Base-by-base conservation (phyloP, 2,329 filamentous ascomycete genomes). In the Fusarium liriodendri region DNA sequence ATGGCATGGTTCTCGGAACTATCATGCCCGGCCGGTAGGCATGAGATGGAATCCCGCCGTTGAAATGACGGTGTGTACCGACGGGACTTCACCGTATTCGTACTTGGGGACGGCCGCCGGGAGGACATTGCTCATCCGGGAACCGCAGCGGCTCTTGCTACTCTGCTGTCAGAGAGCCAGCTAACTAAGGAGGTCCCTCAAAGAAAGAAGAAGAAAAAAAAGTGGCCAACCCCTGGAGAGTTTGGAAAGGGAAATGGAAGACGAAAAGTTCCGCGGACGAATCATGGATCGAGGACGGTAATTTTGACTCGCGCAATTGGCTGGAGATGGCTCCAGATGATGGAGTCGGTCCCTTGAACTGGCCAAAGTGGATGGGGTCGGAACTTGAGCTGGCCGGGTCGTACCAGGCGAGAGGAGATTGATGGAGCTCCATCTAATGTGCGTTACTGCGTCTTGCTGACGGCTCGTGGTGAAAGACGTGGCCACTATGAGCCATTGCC, bases 271-370 rank as follows among this genome's bases (percentile, higher is more conserved):
- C 40, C 29, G 29, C 35, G 38, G 64, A 60, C 79, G 71, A 81
- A 81, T 81, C 72, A 80, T 42, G 54, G 54, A 33, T 11, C 22
- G 54, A 66, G 29, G 61, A 64, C 79, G 67, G 77, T 80, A 81
- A 81, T 82, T 78, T 78, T 67, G 61, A 40, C 33, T 52, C 33
- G 16, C 66, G 25, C 70, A 59, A 82, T 82, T 82, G 80, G 79
- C 35, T 59, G n/a, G 38, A 54, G 27, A 54, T 54, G 47, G 27
- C 47, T 52, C 47, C 47, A 52, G 25, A 25, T 13, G 27, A 32
- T 32, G 47, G 47, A 8, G 18, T 8, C 47, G 47, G 47, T 52
- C 47, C 47, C 47, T 54, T 54, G 47, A 54, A 62, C 47, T 42
- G n/a, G 52, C 45, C 13, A 66, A 32, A 20, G 38, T 35, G 63